These are phyloP conservation scores for Hymenoscyphus fraxineus DNA, from an alignment of 2,329 filamentous ascomycete species.

Conservation along the genomic window DNA sequence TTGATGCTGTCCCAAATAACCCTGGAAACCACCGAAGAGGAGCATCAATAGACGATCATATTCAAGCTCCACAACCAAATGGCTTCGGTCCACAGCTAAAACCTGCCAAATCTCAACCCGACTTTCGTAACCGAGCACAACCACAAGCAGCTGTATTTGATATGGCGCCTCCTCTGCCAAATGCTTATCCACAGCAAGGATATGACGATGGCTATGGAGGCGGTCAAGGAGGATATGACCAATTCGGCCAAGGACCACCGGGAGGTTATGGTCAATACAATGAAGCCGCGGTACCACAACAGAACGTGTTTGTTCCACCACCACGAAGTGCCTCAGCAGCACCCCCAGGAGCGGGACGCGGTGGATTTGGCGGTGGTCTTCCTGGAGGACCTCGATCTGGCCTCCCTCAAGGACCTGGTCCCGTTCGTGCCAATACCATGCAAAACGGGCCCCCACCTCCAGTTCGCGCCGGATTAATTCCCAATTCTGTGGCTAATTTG, in stretches of 20 bases:
- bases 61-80: slow-evolving; percentile 35
- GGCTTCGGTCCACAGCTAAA: slow-evolving; percentile 42
- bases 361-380: slow-evolving; percentile 15
- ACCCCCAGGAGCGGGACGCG: slow-evolving; percentile 16
- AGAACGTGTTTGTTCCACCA: slow-evolving; percentile 28
- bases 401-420: slow-evolving; percentile 31
- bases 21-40: slow-evolving; percentile 24
- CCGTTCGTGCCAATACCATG: slow-evolving; percentile 22
- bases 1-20: slow-evolving; percentile 23
- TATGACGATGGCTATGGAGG: slow-evolving; percentile 29
- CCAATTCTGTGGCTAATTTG: slow-evolving; percentile 51
- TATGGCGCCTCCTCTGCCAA: slow-evolving; percentile 60
- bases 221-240: slow-evolving; percentile 14
- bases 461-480: slow-evolving; percentile 59
- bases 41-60: slow-evolving; percentile 31
- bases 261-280: slow-evolving; percentile 13
- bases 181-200: slow-evolving; percentile 31
- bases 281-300: slow-evolving; percentile 13
- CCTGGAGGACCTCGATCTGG: slow-evolving; percentile 15
- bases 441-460: slow-evolving; percentile 46
- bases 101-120: slow-evolving; percentile 64
- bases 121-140: slow-evolving; percentile 48
- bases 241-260: slow-evolving; percentile 12
- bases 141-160: slow-evolving; percentile 69
- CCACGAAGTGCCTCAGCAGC: slow-evolving; percentile 30